Evolutionary conservation across 805 yeast genomes (phyloP), one percentile per base, ranked within the genome.

Genomic region (Hermanozyma aechmeae): DNA sequence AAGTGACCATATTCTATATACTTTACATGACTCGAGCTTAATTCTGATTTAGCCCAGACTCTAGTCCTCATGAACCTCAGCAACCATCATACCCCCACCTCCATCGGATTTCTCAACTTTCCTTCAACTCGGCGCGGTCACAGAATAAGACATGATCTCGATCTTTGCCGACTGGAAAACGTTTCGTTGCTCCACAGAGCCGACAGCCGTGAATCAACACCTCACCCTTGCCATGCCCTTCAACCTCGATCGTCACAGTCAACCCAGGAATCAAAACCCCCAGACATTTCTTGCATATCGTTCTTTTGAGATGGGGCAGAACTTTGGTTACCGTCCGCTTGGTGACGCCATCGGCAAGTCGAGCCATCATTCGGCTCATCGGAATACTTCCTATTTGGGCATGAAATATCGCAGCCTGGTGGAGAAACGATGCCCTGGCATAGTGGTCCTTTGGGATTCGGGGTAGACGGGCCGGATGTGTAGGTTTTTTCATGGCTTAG

Each of bases 251-350:
- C 1, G 47, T 26, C 28, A 67, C 43, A 13, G 66, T 62, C 12
- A 58, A 28, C 0, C 76, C 79, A 1, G 79, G 73, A 1, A 72
- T 43, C 35, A 69, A 54, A 7, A 68, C 35, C 6, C 73, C 49
- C 25, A 68, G 53, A 50, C 95, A 85, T 21, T 54, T 56, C 42
- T 82, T 83, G 52, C 95, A 85, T 11, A 77, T 46, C 0, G 68
- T 61, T 39, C 94, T 61, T 50, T 85, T 85, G 8, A 84, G 38
- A 20, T 55, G 52, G 1, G 87, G 86, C 23, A 79, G 67, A 16
- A 79, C 47, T 36, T 78, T 70, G 13, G 77, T 47, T 12, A 81
- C 87, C 2, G 76, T 69, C 43, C 77, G 79, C 46, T 79, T 77
- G 6, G 83, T 68, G 6, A 82, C 78, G 6, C 71, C 42, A 31